Evolutionary conservation across 805 yeast species (phyloP).

Genomic region (Candida oleophila): DNA sequence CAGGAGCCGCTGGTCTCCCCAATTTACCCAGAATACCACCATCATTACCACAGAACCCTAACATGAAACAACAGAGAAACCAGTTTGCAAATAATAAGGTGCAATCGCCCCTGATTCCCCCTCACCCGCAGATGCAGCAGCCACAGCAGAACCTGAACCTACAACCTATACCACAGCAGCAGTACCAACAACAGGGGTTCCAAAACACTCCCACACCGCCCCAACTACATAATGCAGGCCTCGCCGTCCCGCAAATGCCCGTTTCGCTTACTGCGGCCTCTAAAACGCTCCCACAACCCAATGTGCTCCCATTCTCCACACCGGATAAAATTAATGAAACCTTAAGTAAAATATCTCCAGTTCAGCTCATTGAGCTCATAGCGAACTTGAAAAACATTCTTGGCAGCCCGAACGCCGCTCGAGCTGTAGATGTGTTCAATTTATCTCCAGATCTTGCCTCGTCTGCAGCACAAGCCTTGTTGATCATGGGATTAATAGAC

Average conservation of each 20-base stretch:
- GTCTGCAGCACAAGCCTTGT: slow-evolving; percentile 69
- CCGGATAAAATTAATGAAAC: slow-evolving; percentile 63
- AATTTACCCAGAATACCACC: slow-evolving; percentile 4
- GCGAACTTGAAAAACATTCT: slow-evolving; percentile 62
- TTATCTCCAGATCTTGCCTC: slow-evolving; percentile 58
- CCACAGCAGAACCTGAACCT: slow-evolving; percentile 7
- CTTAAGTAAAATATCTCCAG: slow-evolving; percentile 65
- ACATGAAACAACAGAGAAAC: slow-evolving; percentile 6
- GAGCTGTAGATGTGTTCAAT: slow-evolving; percentile 54
- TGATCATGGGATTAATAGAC: slow-evolving; percentile 76
- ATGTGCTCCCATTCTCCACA: slow-evolving; percentile 42
- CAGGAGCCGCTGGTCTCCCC: background rate
- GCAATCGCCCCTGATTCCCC: slow-evolving; percentile 14
- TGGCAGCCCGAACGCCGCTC: slow-evolving; percentile 46
- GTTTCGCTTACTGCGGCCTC: slow-evolving; percentile 54
- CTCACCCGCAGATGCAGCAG: slow-evolving; percentile 3
- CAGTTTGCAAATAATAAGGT: background rate
- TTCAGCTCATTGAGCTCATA: slow-evolving; percentile 65
- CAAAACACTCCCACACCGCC: slow-evolving; percentile 5
- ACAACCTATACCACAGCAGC: slow-evolving; percentile 6
- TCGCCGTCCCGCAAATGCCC: slow-evolving; percentile 31
- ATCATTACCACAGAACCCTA: slow-evolving; percentile 6
- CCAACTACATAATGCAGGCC: background rate
- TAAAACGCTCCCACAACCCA: slow-evolving; percentile 51
- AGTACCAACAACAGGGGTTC: slow-evolving; percentile 2